phyloP scores from a whole-genome alignment of 139 green algal species.

The Chlorella ohadii region DNA sequence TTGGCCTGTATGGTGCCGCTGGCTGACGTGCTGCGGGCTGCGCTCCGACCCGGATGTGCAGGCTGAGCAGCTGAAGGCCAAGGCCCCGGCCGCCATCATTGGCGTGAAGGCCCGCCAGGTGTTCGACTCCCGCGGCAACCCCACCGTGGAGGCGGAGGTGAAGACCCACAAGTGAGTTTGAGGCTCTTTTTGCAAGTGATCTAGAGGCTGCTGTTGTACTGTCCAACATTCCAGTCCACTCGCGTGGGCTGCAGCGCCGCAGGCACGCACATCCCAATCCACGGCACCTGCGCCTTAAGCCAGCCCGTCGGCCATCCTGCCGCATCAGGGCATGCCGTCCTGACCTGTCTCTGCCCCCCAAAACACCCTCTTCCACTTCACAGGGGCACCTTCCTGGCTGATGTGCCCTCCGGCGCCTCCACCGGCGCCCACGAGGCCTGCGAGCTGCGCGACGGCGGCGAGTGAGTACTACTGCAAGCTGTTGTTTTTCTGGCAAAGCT shows the following conservation, averaged over 20 bases:
- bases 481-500: neutral
- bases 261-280: too few relatives aligned
- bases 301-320: too few relatives aligned
- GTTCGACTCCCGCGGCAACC: conserved; percentile 97
- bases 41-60: neutral
- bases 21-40: too few relatives aligned
- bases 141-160: conserved; percentile 91
- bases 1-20: too few relatives aligned
- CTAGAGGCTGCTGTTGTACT: too few relatives aligned
- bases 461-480: conserved; percentile 48
- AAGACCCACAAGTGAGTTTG: conserved; percentile 77
- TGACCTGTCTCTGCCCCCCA: too few relatives aligned
- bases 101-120: conserved; percentile 94
- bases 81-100: conserved; percentile 80
- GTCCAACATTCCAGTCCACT: too few relatives aligned
- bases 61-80: conserved; percentile 37
- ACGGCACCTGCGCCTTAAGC: too few relatives aligned
- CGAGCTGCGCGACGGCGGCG: conserved; percentile 95
- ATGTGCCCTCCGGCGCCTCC: conserved; percentile 92
- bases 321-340: too few relatives aligned
- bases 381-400: conserved; percentile 87
- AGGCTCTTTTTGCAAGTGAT: too few relatives aligned
- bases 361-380: too few relatives aligned
- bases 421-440: conserved; percentile 98
- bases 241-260: too few relatives aligned